Percentiles rank a stretch among this genome's conserved stretches.
phyloP scores from a whole-genome alignment of 2,329 filamentous ascomycete genomes.

The Emergomyces orientalis region DNA sequence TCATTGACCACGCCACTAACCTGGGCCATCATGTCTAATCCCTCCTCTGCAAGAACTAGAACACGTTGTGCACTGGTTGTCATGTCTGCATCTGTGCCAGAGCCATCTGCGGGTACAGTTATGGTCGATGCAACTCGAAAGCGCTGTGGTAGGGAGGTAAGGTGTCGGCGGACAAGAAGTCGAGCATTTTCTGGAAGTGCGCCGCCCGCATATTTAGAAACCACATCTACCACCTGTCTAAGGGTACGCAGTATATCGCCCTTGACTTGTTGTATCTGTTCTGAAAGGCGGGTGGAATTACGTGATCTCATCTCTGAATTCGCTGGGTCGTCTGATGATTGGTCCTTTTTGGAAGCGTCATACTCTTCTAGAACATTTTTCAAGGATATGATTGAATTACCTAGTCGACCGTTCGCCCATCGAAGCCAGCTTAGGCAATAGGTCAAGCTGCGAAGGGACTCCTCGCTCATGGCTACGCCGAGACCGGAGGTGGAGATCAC shows the following conservation, averaged over 20 bases:
- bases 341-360: constrained; percentile 42
- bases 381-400: constrained; percentile 62
- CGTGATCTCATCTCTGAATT: constrained; percentile 17
- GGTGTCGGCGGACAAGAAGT: constrained; percentile 69
- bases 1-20: constrained; percentile 80
- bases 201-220: constrained; percentile 85
- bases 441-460: constrained; percentile 72
- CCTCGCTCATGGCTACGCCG: constrained; percentile 82
- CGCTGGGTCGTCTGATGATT: constrained; percentile 16
- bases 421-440: constrained; percentile 74
- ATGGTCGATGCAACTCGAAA: constrained; percentile 63
- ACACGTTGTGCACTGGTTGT: constrained; percentile 61
- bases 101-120: constrained; percentile 26
- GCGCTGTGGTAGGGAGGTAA: constrained; percentile 73
- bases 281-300: constrained; percentile 42
- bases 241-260: constrained; percentile 67
- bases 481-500: constrained; percentile 87
- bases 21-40: constrained; percentile 87
- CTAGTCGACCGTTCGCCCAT: constrained; percentile 73
- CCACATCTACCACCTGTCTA: constrained; percentile 70
- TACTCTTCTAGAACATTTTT: constrained; percentile 72
- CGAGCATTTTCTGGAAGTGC: constrained; percentile 83
- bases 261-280: constrained; percentile 55
- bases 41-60: constrained; percentile 77
- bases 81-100: constrained; percentile 35